Base-by-base conservation (phyloP, 2,329 filamentous ascomycete species). In the Aspergillus phoenicis region DNA sequence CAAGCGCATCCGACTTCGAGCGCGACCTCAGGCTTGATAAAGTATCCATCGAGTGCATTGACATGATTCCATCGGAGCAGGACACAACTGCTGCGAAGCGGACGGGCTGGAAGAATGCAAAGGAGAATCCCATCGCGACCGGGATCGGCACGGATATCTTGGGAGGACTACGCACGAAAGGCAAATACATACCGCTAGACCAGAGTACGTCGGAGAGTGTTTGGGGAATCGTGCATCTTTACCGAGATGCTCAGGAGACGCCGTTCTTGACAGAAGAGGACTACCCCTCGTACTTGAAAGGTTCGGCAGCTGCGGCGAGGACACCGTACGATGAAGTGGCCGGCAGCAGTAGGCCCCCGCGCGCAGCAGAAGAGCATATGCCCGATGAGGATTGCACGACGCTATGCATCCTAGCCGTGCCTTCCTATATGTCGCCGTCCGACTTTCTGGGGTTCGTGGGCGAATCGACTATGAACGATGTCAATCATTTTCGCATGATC, bases 401-500 rank as follows among this genome's bases (percentile, higher is more conserved):
- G 0, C 78, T 99, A 15, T 98, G 95, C 75, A 94, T 99, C 65
- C 88, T 97, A 28, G 93, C 94, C 5, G 94, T 99, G 13, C 95
- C 95, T 6, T 95, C 91, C 30, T 98, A 97, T 76, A 89, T 98
- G 80, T 91, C 91, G 7, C 91, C 93, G 0, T 90, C 90, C 6
- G 94, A 98, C 71, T 91, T 99, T 61, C 79, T 98, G 65, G 93
- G 92, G 0, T 98, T 96, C 69, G 86, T 98, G 5, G 95, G 95
- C 3, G 91, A 97, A 73, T 87, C 88, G 72, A 97, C 94, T 75
- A 86, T 91, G 73, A 87, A 90, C 60, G 86, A 93, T 62, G 91
- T 99, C 61, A 95, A 90, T 69, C 95, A 99, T 79, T 97, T 97
- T 73, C 85, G 95, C 57, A 92, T 99, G 86, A 91, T 99, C 59